Base-by-base conservation (phyloP, 148 eudicot genomes). In the Polygonum aviculare region DNA sequence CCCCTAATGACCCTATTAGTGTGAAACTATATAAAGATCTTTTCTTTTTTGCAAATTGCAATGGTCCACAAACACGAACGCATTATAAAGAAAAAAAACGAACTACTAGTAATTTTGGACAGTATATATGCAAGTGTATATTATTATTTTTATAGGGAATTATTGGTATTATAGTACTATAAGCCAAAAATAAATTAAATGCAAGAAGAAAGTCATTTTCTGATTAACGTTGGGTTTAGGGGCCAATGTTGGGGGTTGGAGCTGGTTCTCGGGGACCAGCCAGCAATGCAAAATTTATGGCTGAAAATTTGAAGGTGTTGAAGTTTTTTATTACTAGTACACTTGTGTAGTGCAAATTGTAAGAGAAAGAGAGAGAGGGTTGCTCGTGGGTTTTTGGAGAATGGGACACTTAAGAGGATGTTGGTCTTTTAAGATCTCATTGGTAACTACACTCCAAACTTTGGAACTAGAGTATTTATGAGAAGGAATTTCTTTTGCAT, bases 311-410 rank as follows among this genome's bases (percentile, higher is more conserved):
- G 33, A 44, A 47, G 26, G 21, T 72, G 74, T 16, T 47, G 33
- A 44, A 47, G 26, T 72, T 72, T 51, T 16, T 72, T 72, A 40
- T 40, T 12, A 5, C 3, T 40, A 0, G 47, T 10, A 44, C 11
- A 31, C 11, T 71, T 36, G 21, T 12, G 41, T 36, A 26, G 21
- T 16, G 4, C n/a, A 72, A 7, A n/a, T 40, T 22, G 48, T 41
- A 47, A 40, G 49, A 9, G 51, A 45, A n/a, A 4, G 10, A 39
- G 48, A 39, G 48, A 26, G 57, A 49, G 60, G 84, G 79, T 75
- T 89, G 87, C 89, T 91, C 98, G 96, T 93, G 98, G 96, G 98
- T 82, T 91, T 91, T 93, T 81, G 98, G 80, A 89, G 92, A 87
- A 81, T 93, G 96, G 86, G 89, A 88, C 90, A 79, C 83, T 81